Conservation (phyloP, 108 stramenopile species). For the Asterionellopsis glacialis region DNA sequence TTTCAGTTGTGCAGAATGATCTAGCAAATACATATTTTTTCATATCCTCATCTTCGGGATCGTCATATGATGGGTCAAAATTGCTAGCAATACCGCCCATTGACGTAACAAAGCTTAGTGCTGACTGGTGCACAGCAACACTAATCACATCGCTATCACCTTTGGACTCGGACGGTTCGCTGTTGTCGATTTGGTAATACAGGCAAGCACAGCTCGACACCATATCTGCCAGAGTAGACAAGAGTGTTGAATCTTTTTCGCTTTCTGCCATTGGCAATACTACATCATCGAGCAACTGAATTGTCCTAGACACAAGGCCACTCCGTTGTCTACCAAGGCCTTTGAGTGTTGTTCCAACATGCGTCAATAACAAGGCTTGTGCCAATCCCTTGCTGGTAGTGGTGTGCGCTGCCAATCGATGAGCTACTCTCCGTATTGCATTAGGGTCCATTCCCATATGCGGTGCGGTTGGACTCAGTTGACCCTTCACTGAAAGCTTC, state of each 20-base stretch:
- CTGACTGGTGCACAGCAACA: conserved; percentile 36
- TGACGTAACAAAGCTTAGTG: conserved; percentile 49
- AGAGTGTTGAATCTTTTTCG: conserved; percentile 9
- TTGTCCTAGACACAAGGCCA: conserved; percentile 18
- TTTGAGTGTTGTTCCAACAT: conserved; percentile 40
- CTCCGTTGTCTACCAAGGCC: conserved; percentile 23
- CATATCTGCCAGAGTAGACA: conserved; percentile 8
- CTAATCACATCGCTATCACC: conserved; percentile 29
- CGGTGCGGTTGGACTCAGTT: conserved; percentile 23
- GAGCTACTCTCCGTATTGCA: conserved; percentile 43
- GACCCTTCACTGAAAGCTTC: conserved; percentile 18
- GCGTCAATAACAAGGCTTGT: conserved; percentile 52
- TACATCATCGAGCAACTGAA: conserved; percentile 5
- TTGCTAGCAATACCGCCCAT: conserved; percentile 56
- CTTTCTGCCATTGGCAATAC: conserved; percentile 1
- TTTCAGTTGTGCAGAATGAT: conserved; percentile 26
- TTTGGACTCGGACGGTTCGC: neutral
- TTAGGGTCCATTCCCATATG: conserved; percentile 31
- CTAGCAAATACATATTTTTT: conserved; percentile 52
- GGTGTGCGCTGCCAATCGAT: conserved; percentile 21
- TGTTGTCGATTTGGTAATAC: neutral
- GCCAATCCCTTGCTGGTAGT: conserved; percentile 21
- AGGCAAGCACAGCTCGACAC: conserved; percentile 11
- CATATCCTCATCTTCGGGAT: conserved; percentile 48
- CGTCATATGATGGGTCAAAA: conserved; percentile 42